Evolutionary conservation across 306 rosid genomes (phyloP).

Genomic region (Cucumis hystrix): DNA sequence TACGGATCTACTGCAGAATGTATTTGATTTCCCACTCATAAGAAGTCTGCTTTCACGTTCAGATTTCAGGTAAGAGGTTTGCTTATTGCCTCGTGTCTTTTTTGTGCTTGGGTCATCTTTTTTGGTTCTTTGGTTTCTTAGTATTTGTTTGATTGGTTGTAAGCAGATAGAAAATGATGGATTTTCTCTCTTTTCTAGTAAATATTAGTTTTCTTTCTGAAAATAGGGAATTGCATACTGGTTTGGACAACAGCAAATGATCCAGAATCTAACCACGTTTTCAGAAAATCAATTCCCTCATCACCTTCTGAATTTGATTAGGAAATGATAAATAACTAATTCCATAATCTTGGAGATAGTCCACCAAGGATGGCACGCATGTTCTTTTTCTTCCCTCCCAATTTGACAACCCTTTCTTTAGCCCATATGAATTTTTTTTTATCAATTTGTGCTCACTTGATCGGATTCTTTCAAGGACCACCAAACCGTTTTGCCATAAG

Average conservation of each 20-base stretch:
- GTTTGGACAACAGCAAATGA: not conserved
- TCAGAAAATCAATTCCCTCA: not conserved
- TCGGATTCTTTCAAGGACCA: not conserved
- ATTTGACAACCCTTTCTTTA: not conserved
- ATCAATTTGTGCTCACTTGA: not conserved
- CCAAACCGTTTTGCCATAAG: not conserved
- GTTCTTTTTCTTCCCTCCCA: not conserved
- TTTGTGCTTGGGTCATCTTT: not conserved
- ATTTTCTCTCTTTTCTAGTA: not conserved
- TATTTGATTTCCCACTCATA: conserved; percentile 81
- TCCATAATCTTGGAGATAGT: not conserved
- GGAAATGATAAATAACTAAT: not conserved
- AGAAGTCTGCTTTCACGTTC: conserved; percentile 56
- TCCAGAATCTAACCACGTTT: not conserved
- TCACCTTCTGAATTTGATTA: not conserved
- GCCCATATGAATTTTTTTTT: not conserved
- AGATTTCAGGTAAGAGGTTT: conserved; percentile 53
- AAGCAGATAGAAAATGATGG: not conserved
- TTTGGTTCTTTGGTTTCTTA: not conserved
- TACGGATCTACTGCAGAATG: conserved; percentile 46
- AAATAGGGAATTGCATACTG: not conserved
- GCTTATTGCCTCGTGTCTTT: not conserved
- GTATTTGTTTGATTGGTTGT: not conserved
- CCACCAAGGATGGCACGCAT: not conserved
- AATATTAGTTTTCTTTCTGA: not conserved